These are phyloP conservation scores for Ailanthus altissimus DNA, from an alignment of 345 rosid species.

Conservation along the genomic window DNA sequence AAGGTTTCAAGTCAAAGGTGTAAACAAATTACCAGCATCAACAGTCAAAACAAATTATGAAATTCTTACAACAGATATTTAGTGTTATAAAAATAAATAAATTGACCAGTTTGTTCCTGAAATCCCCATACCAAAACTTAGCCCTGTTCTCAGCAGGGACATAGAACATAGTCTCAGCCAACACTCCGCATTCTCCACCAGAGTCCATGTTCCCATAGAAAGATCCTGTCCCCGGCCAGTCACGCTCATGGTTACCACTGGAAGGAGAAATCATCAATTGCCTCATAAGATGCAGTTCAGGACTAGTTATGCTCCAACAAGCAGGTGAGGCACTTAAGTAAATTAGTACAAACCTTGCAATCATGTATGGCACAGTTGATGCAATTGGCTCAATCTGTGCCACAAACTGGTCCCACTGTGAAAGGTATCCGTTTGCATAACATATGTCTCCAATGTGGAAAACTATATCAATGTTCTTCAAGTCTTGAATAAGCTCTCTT, in stretches of 20 bases:
- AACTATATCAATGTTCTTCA: constrained; percentile 52
- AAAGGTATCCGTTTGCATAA: constrained; percentile 72
- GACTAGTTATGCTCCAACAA: neutral
- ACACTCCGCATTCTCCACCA: constrained; percentile 81
- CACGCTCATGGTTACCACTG: constrained; percentile 81
- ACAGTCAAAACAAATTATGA: neutral
- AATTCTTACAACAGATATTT: no score
- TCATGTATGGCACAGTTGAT: constrained; percentile 68
- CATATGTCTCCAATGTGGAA: constrained; percentile 74
- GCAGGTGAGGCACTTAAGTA: neutral
- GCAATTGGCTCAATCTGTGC: constrained; percentile 72
- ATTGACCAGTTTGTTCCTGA: neutral
- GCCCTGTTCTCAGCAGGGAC: constrained; percentile 68
- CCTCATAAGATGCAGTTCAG: constrained; percentile 4
- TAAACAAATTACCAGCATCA: neutral
- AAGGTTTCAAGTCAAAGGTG: neutral
- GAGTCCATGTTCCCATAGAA: constrained; percentile 60
- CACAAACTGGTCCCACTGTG: constrained; percentile 77
- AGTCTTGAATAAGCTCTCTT: constrained; percentile 53
- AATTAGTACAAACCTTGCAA: constrained; percentile 52
- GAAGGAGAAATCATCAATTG: constrained; percentile 16
- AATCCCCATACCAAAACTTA: constrained; percentile 49
- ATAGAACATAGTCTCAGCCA: constrained; percentile 71
- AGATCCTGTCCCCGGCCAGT: constrained; percentile 68
- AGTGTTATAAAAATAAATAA: neutral